Evolutionary conservation across 129 eudicot species (phyloP), one percentile per base, ranked within the genome.

Genomic region (Centaurea solstitialis): DNA sequence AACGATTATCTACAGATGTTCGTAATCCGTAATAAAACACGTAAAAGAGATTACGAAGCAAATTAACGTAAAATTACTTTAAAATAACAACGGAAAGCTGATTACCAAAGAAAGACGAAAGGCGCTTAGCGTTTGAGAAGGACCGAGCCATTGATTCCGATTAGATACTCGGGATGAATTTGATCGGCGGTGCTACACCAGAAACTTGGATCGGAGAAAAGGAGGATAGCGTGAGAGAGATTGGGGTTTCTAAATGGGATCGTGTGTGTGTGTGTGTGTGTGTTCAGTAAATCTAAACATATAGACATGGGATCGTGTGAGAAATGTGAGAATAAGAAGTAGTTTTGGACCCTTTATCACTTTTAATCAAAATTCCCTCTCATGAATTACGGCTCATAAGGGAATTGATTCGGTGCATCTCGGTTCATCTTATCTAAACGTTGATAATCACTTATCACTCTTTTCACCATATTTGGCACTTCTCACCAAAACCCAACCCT

Each of bases 91-190:
- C 88, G 22, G 95, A 88, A 82, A 90, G 74, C 81, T 79, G 80
- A 23, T 90, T 85, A 10, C 79, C 75, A 38, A 91, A 82, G 74
- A 91, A 86, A 50, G 97, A 81, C 2, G 93, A 87, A 83, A 93
- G 75, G 17, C 86, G 78, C 83, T 93, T 93, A 43, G 91, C 88
- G 83, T 79, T 84, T 28, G 98, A 89, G 86, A 93, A 81, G 61
- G 94, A 91, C 26, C 93, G 90, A 79, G 96, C 92, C 96, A 90
- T 90, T 87, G 40, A 20, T 57, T 76, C 9, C 73, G 73, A 21
- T 39, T 21, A 70, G 65, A 24, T n/a, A 12, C 10, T 21, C 53
- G 50, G n/a, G n/a, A n/a, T 68, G 2, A 57, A 70, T 24, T 38
- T 70, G 86, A 77, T 21, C 78, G 86, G 37, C 45, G 79, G 10